Conservation (phyloP, 2,329 filamentous ascomycete genomes). For the Botryotinia narcissicola region DNA sequence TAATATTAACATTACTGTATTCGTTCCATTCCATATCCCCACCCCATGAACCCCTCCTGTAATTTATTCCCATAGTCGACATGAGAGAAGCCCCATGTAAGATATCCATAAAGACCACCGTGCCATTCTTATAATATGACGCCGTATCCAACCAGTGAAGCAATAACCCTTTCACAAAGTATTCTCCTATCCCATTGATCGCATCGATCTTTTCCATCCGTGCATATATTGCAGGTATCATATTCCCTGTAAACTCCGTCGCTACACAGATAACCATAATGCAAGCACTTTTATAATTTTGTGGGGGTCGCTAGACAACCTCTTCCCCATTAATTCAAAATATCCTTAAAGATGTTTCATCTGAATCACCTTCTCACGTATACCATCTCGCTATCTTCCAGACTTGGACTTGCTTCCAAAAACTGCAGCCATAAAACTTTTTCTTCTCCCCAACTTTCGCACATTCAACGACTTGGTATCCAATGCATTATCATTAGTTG, state of each 20-base stretch:
- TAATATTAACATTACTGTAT: not conserved
- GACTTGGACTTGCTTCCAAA: slow-evolving; percentile 39
- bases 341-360: not conserved
- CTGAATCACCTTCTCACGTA: not conserved
- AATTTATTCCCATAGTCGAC: not conserved
- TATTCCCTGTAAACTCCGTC: slow-evolving; percentile 21
- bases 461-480: slow-evolving; percentile 32
- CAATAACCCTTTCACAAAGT: not conserved
- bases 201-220: not conserved
- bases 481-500: slow-evolving; percentile 25
- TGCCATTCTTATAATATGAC: not conserved
- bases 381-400: not conserved
- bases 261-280: slow-evolving; percentile 20
- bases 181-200: not conserved
- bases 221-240: not conserved
- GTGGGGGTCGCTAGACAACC: not conserved
- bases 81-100: not conserved
- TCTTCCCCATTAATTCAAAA: not conserved
- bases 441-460: slow-evolving; percentile 42
- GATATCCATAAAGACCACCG: not conserved
- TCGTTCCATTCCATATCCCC: not conserved
- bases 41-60: not conserved
- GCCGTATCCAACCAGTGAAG: slow-evolving; percentile 9
- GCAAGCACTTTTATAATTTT: slow-evolving; percentile 1
- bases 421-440: slow-evolving; percentile 48